Evolutionary conservation across 2,329 filamentous ascomycete genomes (phyloP), one percentile per base, ranked within the genome.

Genomic region (Dendryphion nanum): DNA sequence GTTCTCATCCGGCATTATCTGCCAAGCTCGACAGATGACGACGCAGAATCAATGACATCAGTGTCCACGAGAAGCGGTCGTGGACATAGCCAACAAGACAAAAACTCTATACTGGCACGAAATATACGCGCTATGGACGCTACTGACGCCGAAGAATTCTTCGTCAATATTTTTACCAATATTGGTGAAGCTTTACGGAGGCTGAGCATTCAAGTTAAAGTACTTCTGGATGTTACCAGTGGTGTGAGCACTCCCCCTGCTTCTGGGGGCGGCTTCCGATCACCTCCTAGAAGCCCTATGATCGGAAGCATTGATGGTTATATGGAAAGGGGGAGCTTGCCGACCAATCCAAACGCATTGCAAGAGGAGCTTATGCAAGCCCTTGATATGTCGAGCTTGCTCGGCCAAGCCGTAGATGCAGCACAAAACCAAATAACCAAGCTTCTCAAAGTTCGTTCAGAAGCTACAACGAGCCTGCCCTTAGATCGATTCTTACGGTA

Each of bases 221-320:
- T 97, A 7, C 69, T 98, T n/a, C 75, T 98, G 7, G 93, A 98
- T 64, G 86, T 95, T 15, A 93, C 90, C 1, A 95, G 89, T 61
- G 83, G 81, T 10, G 75, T 86, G 35, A 74, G 77, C 14, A 62
- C 72, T 20, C 68, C 66, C 12, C 69, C 71, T 3, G 54, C 64
- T 3, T 44, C 64, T 54, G 45, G 54, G 24, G 54, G 64, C 31
- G 59, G 62, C 19, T 47, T 72, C 18, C 68, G 66, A 41, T 77
- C 75, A 1, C 74, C 76, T 13, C 62, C 69, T 12, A 66, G 65
- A 45, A 77, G 73, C 42, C 75, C 72, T 2, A 66, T 64, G 30
- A 42, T 61, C 3, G 64, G 69, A 24, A 69, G 57, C 13, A 63
- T 74, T 28, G 71, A 75, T 33, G 66, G 65, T 16, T 63, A 67